Evolutionary conservation across 23 red algal genomes (phyloP), one percentile per base, ranked within the genome.

Genomic region (Gracilaria caudata): DNA sequence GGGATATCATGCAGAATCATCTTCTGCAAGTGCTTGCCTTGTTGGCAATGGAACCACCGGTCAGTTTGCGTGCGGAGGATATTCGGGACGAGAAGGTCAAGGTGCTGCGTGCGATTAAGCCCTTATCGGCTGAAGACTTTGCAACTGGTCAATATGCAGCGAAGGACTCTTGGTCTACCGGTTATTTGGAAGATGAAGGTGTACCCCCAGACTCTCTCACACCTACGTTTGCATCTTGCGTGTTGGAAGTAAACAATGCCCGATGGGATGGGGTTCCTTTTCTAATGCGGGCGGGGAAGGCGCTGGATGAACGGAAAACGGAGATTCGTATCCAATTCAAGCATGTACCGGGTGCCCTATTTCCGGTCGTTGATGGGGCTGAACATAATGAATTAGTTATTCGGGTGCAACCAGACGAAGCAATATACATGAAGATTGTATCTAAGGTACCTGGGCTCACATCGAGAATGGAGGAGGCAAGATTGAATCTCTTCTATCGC

Each of bases 1-100:
- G 96, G 47, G 96, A 98, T 75, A 94, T 98, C n/a, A 98, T 98
- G 96, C 96, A 98, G 64, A 98, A 98, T 72, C 96, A 98, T 64
- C 77, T 98, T 80, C 70, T 98, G 43, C 96, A 98, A 68, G 79
- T 94, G 30, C 61, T 98, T 29, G 92, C 96, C 29, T 68, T 95
- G 83, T 45, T 98, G 26, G 92, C 96, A 4, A 98, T 98, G 96
- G 96, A 98, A 60, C 58, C 88, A 7, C 96, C 96, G 7, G 89
- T 84, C 17, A 93, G 80, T 64, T 73, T 98, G 25, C 53, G 83
- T 57, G 96, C 92, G 17, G 96, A 98, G 36, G 96, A 98, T 73
- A 94, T 98, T 33, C 80, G 91, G 20, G 58, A 91, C 38, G 96
- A 98, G 78, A 98, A 98, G 76, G 93, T 95, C 17, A 98, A 98